Evolutionary conservation across 1,139 yeast species (phyloP), one percentile per base, ranked within the genome.

Genomic region (Pichia sp.): DNA sequence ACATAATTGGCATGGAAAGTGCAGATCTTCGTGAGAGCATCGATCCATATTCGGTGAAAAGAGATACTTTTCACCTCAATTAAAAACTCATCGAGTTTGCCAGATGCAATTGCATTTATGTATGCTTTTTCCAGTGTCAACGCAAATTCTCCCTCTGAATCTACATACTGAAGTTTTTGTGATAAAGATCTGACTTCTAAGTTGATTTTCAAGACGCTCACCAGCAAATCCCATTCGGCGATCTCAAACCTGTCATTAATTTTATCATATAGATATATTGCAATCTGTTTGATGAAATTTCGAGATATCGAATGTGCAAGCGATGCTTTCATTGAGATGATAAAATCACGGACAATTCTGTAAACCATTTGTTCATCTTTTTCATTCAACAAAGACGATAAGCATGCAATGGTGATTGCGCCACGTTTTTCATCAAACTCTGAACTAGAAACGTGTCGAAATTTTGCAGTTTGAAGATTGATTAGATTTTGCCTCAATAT

Each of bases 111-210:
- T 0, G 58, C 44, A 10, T 36, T 41, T 8, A 56, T 46, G 38
- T 55, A 56, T 26, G 52, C 54, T 8, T 45, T 46, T 39, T 55
- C 56, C 27, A 57, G 23, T 16, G 23, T 16, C 23, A 16, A 16
- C 23, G 50, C 46, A 5, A 53, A 43, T n/a, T 57, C 61, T n/a
- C 48, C 46, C 6, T 49, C 37, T 23, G 48, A 44, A n/a, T 52
- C 50, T 33, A 54, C 43, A 10, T 55, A 50, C 33, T 56, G 60
- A 2, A 58, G 39, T 34, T 54, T 48, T 40, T 56, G 59, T n/a
- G 47, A 45, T 34, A 59, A 32, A 8, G 61, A 42, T 29, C 47
- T 45, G 32, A 36, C 44, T 23, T 36, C 36, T 33, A 44, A 40
- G 9, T 47, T 49, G 1, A 51, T 10, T 27, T 48, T 46, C 5